Percentiles rank a stretch among this genome's conserved stretches.
phyloP scores from a whole-genome alignment of 768 basidiomycete genomes.

The Boletus bicolor region DNA sequence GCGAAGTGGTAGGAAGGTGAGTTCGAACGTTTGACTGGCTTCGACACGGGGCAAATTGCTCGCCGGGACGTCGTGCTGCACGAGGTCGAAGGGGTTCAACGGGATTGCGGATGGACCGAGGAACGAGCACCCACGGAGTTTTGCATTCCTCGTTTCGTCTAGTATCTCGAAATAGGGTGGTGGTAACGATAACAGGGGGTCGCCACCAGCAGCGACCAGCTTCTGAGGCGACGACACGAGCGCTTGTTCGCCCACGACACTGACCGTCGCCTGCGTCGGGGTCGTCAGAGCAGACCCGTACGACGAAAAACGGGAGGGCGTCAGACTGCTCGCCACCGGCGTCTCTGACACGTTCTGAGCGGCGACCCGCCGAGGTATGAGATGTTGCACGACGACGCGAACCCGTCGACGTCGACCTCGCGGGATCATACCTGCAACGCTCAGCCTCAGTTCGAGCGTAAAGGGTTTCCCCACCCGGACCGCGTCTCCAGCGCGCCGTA shows the following conservation, averaged over 20 bases:
- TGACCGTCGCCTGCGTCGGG: constrained; percentile 2
- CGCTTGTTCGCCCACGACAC: constrained; percentile 2
- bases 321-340: not conserved
- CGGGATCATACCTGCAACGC: constrained; percentile 46
- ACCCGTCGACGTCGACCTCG: constrained; percentile 36
- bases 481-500: constrained; percentile 42
- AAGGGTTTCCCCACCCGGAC: constrained; percentile 60
- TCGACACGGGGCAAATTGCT: constrained; percentile 30
- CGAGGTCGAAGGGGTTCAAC: constrained; percentile 43
- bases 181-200: constrained; percentile 33
- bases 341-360: constrained; percentile 11
- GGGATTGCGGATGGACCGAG: constrained; percentile 51
- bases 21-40: constrained; percentile 55
- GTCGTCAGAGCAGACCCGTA: constrained; percentile 6
- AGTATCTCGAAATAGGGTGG: constrained; percentile 45
- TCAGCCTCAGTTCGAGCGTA: constrained; percentile 50
- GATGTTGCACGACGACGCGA: constrained; percentile 65
- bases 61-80: constrained; percentile 2
- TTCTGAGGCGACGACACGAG: constrained; percentile 17
- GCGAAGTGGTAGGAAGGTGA: constrained; percentile 56
- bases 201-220: not conserved
- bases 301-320: constrained; percentile 8
- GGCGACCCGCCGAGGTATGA: constrained; percentile 41
- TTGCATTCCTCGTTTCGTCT: constrained; percentile 34
- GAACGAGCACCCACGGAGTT: constrained; percentile 38